Evolutionary conservation across 257 asterid species (phyloP), one percentile per base, ranked within the genome.

Genomic region (Fraxinus quadrangulata): DNA sequence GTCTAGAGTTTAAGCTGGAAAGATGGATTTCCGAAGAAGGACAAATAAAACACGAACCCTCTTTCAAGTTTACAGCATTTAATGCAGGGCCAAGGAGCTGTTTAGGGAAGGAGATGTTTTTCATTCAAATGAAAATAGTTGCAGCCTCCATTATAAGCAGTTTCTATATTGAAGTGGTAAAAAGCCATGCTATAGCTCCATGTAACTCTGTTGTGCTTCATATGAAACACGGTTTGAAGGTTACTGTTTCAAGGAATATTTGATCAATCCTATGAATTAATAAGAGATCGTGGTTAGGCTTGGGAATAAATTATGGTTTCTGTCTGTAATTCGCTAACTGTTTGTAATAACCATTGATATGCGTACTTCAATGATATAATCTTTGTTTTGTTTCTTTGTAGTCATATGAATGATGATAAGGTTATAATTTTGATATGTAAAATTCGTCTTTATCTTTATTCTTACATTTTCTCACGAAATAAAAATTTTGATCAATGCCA

Each of bases 41-140:
- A 1, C n/a, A 74, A 1, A 45, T 86, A 10, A 70, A 19, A 24
- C n/a, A 2, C 16, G 84, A 77, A 7, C 84, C 85, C 0, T 83
- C 89, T 17, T 83, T 26, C 75, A 81, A 75, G 74, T 85, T 85
- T 47, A 17, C 85, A 3, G 82, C 81, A 2, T 85, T 80, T 47
- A 82, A 82, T 31, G 82, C 84, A 0, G 84, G 84, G 72, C 87
- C 86, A 19, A 80, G 87, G 78, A 83, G 82, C 11, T 83, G 84
- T 77, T 49, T 83, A 11, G 87, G 87, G 19, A 83, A 83, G 69
- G 86, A 83, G 2, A 74, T 83, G 21, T 45, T 80, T 1, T 80
- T 83, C 70, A 31, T 70, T 6, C 84, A 83, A 67, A 42, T 83
- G 87, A 83, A 83, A n/a, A 68, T 79, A 4, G 80, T 73, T 67